Evolutionary conservation across 2,329 filamentous ascomycete species (phyloP), one percentile per base, ranked within the genome.

Genomic region (Curvularia lunata): DNA sequence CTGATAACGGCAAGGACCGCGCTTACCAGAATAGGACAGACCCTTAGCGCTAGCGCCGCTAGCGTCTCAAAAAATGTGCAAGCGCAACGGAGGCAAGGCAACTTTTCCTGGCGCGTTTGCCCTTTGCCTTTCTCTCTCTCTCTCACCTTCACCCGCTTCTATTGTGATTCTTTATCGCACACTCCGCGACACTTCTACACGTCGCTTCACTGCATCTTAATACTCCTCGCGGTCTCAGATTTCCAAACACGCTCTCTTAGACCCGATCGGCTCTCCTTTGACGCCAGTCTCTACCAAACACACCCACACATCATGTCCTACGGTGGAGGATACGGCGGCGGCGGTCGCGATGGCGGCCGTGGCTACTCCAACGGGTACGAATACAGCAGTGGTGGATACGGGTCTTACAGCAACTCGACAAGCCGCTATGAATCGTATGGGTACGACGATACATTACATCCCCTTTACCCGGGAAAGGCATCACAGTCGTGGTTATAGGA

Each of bases 251-350:
- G 52, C 62, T 70, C 68, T 52, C 57, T 71, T 54, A 56, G 41
- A 50, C 46, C 42, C 45, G 38, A 57, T 46, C 45, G 59, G 57
- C 56, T 57, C 56, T 58, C 61, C 66, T 64, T 68, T 71, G 59
- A 67, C 59, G 69, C 63, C 72, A 59, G 72, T 74, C 69, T 54
- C 66, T 71, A 75, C 75, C 65, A 65, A 70, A 67, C 63, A 58
- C 58, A 54, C 59, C 47, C 63, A 58, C 63, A 58, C 74, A 85
- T 73, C 75, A 91, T 91, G 89, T 91, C 89, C 80, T 90, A 91
- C 86, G 84, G 86, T 72, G 75, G 76, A 56, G 74, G 76, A 53
- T 74, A 76, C 54, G 71, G 73, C 62, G 71, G 74, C 58, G 84
- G 82, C 59, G 73, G 81, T 65, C 75, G 78, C 66, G 75, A 75